Percentiles rank a stretch among this genome's conserved stretches.
Conservation (phyloP, 257 asterid genomes). For the Solanum piurae region DNA sequence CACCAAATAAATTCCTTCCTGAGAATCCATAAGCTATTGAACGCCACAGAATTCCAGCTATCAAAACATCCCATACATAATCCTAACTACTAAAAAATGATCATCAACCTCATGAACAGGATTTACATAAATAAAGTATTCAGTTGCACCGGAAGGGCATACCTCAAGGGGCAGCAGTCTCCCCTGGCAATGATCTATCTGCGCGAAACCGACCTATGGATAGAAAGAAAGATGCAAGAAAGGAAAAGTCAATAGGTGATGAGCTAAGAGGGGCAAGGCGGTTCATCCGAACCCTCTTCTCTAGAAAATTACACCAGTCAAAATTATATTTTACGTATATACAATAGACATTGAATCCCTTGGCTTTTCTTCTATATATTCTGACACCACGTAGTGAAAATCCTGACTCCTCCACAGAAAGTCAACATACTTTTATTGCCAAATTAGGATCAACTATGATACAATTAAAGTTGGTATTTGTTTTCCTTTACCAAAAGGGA, state of each 20-base stretch:
- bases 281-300: not conserved
- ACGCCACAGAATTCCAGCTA: not conserved
- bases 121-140: not conserved
- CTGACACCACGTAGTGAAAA: not conserved
- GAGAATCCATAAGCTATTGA: not conserved
- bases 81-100: not conserved
- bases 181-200: not conserved
- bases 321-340: not conserved
- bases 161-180: not conserved
- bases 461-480: not conserved
- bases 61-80: not conserved
- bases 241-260: not conserved
- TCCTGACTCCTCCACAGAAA: not conserved
- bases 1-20: not conserved
- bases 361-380: not conserved
- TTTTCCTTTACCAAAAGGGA: not conserved
- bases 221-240: not conserved
- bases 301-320: not conserved
- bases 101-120: not conserved
- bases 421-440: not conserved
- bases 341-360: not conserved
- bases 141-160: not conserved
- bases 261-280: not conserved
- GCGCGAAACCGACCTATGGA: not conserved
- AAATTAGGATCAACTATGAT: not conserved